Conservation (phyloP, 192 early-diverging fungal genomes). For the Linnemannia zychae region DNA sequence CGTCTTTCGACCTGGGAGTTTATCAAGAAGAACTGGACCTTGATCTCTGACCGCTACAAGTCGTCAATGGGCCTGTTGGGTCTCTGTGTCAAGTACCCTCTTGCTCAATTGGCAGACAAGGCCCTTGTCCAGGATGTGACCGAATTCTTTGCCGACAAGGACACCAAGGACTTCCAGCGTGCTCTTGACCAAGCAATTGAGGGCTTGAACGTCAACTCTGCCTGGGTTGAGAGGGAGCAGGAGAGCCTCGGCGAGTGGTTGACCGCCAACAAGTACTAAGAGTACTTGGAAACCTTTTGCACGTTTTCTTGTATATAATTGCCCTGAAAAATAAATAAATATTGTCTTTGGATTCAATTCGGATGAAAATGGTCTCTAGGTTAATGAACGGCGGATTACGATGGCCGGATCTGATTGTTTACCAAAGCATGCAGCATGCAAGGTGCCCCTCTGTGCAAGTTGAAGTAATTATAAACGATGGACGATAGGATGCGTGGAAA, state of each 20-base stretch:
- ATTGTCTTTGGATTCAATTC: background rate
- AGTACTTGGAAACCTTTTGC: background rate
- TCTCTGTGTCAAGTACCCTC: slow-evolving; percentile 48
- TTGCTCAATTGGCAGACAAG: slow-evolving; percentile 50
- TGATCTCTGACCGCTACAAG: slow-evolving; percentile 58
- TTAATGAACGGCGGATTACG: background rate
- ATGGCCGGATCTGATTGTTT: background rate
- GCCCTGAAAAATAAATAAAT: background rate
- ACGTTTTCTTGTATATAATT: background rate
- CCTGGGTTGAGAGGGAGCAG: slow-evolving; percentile 68
- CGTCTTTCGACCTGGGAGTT: slow-evolving; percentile 77
- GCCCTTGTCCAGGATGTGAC: slow-evolving; percentile 73
- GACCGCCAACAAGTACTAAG: slow-evolving; percentile 44
- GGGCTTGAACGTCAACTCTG: slow-evolving; percentile 70
- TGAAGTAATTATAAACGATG: no score
- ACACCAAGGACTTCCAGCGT: slow-evolving; percentile 73
- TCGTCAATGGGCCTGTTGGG: slow-evolving; percentile 64
- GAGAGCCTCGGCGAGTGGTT: slow-evolving; percentile 67
- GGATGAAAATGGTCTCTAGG: background rate
- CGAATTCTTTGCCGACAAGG: slow-evolving; percentile 75
- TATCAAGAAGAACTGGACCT: slow-evolving; percentile 70
- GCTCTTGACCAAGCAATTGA: slow-evolving; percentile 83
- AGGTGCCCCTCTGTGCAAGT: no score
- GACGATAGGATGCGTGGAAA: no score
- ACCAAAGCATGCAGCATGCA: no score